These are phyloP conservation scores for Colletotrichum navitas DNA, from an alignment of 2,329 filamentous ascomycete genomes.

Conservation along the genomic window DNA sequence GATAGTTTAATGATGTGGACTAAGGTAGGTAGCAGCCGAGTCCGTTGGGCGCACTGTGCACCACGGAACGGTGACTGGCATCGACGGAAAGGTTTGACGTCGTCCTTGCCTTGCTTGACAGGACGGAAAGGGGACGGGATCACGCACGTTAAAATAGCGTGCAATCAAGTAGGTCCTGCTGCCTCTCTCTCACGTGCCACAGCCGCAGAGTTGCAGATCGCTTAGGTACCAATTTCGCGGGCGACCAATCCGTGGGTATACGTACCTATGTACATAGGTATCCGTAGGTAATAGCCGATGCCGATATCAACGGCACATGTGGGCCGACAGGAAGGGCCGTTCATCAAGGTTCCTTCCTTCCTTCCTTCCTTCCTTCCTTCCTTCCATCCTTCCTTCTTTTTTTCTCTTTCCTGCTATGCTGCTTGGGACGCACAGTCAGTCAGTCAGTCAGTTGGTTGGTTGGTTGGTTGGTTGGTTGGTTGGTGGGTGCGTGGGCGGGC, in stretches of 20 bases:
- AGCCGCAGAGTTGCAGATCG: not conserved
- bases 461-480: too few species aligned
- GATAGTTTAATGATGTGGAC: not conserved
- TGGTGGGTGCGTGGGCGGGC: too few species aligned
- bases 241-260: too few species aligned
- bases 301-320: too few species aligned
- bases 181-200: not conserved
- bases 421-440: too few species aligned
- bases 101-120: not conserved
- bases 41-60: conserved; percentile 28
- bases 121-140: conserved; percentile 12
- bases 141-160: conserved; percentile 12
- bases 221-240: too few species aligned
- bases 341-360: not conserved
- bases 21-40: conserved; percentile 4
- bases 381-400: too few species aligned
- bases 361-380: too few species aligned
- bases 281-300: too few species aligned
- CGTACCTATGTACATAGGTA: too few species aligned
- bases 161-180: not conserved
- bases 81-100: not conserved
- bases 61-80: not conserved
- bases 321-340: not conserved
- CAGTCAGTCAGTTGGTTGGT: too few species aligned
- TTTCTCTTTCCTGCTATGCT: too few species aligned